These are phyloP conservation scores for Exophiala sideris DNA, from an alignment of 2,329 filamentous ascomycete genomes.

Conservation along the genomic window DNA sequence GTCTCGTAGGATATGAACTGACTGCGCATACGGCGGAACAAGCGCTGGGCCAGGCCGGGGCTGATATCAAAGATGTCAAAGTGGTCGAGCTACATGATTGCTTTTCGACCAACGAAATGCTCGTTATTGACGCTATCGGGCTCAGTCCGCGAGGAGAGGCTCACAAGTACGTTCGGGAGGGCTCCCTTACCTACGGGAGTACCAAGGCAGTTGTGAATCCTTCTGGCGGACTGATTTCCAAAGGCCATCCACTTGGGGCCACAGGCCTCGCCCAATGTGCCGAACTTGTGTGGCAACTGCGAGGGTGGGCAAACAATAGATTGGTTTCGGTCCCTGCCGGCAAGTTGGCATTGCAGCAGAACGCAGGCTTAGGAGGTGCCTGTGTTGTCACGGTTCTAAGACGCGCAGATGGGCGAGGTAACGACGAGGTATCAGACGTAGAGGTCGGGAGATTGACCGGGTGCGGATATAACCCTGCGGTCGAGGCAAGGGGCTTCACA, in stretches of 20 bases:
- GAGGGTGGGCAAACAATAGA: conserved; percentile 88
- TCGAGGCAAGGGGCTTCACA: too few relatives aligned
- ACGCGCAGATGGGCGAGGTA: conserved; percentile 64
- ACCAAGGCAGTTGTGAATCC: conserved; percentile 76
- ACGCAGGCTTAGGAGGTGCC: conserved; percentile 84
- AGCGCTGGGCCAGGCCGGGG: conserved; percentile 69
- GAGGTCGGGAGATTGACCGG: too few relatives aligned
- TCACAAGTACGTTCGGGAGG: conserved; percentile 78
- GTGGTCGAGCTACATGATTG: conserved; percentile 95
- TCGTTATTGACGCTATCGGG: conserved; percentile 80
- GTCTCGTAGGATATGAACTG: conserved; percentile 88
- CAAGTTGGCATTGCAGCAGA: conserved; percentile 82
- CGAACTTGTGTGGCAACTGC: conserved; percentile 89
- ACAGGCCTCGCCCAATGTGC: conserved; percentile 92
- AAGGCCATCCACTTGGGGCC: conserved; percentile 90
- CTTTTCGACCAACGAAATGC: conserved; percentile 94
- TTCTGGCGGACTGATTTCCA: conserved; percentile 88
- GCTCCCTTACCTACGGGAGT: conserved; percentile 86
- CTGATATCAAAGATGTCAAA: conserved; percentile 63
- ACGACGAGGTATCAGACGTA: too few relatives aligned
- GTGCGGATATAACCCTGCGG: too few relatives aligned
- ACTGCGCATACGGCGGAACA: conserved; percentile 62
- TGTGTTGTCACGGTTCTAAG: conserved; percentile 86
- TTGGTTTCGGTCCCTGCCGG: conserved; percentile 65
- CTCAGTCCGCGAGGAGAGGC: conserved; percentile 75